A percentile compares a stretch with the other conserved stretches of the same genome.
Evolutionary conservation across 2,329 filamentous ascomycete genomes (phyloP).

Genomic region (Cladosporium sp.): DNA sequence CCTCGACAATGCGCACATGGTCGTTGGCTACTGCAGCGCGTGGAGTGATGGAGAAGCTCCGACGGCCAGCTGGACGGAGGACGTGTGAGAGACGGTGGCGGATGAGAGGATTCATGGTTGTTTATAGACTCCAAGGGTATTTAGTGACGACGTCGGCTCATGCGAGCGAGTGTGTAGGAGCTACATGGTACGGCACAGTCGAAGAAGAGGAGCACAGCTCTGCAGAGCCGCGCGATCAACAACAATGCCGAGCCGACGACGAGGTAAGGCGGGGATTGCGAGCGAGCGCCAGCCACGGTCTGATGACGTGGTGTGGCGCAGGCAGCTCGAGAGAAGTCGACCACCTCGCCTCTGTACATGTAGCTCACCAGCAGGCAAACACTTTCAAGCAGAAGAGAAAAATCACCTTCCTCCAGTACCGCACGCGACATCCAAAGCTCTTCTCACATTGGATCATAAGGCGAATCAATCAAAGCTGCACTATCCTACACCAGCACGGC

Average conservation of each 20-base stretch:
- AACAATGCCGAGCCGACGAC: not conserved
- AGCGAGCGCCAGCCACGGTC: not conserved
- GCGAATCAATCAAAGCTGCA: not conserved
- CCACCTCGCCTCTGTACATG: constrained; percentile 2
- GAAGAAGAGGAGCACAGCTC: not conserved
- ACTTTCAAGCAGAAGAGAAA: not conserved
- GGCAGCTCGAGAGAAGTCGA: not conserved
- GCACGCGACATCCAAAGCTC: no score
- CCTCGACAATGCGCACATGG: constrained; percentile 66
- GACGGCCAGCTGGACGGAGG: constrained; percentile 10
- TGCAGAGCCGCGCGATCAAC: not conserved
- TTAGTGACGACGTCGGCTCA: not conserved
- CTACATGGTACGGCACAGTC: not conserved
- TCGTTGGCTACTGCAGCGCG: constrained; percentile 28
- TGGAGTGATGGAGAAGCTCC: constrained; percentile 23
- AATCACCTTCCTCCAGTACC: not conserved
- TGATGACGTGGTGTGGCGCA: not conserved
- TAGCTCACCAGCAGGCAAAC: constrained; percentile 3
- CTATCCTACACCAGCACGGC: not conserved
- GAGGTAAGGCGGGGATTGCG: not conserved
- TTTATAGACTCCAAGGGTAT: not conserved
- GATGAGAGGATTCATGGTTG: constrained; percentile 4
- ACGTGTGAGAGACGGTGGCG: constrained; percentile 1
- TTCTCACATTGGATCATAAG: not conserved
- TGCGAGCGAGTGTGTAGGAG: not conserved